Base-by-base conservation (phyloP, 2,329 filamentous ascomycete genomes). In the Fusarium guadeloupense region DNA sequence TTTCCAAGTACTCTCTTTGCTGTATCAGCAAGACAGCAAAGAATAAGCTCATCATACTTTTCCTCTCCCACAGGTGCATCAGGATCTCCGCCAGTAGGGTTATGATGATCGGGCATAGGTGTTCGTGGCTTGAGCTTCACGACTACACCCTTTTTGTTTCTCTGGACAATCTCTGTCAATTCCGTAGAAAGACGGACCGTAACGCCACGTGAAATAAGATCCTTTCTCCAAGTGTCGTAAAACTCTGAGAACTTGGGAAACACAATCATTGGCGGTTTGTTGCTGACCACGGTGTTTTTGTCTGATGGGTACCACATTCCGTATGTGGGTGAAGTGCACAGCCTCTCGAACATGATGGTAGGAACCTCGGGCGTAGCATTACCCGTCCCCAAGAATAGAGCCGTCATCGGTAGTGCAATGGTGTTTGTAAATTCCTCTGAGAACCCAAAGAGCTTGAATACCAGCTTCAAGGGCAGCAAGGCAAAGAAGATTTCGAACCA, bases 291-390 rank as follows among this genome's bases (percentile, higher is more conserved):
- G 0, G 59, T 54, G 4, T 59, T 54, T 6, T 39, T 62, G 1
- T 62, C 58, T 2, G 58, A 44, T 0, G 59, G 59, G 14, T 62
- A 62, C 59, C 59, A 62, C 59, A 62, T 62, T 26, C 59, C 59
- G 4, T 62, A 62, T 0, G 59, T 62, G 0, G 59, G 59, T 0
- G 59, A 62, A 6, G 59, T 62, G 14, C 59, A 62, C 0, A 62
- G 3, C 0, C 59, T 21, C 9, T 62, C 59, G 20, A 62, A 62
- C 59, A 62, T 62, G 1, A 62, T 62, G 0, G 59, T 53, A 2
- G 59, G 59, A 0, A 62, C 59, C 26, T 61, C 30, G 1, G 59
- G 59, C 1, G 59, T 62, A 1, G 54, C 59, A 16, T 62, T 62
- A 7, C 59, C 59, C 1, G 59, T 62, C 1, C 59, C 59, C 0